Evolutionary conservation across 441 rosid genomes (phyloP).

Genomic region (Brassica hybrid): DNA sequence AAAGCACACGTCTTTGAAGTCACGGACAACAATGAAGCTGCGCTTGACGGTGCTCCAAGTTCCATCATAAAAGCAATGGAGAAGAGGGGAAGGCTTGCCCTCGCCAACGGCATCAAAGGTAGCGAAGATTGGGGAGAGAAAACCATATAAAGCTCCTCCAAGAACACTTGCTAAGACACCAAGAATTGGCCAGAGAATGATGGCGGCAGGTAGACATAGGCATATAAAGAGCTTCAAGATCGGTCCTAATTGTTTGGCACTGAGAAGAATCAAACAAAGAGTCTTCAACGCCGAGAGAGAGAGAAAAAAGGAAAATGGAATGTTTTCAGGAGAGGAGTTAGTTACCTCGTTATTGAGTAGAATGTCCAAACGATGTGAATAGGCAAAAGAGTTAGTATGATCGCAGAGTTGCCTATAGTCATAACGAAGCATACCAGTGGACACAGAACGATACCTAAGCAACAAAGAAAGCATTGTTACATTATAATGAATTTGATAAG

Average conservation of each 20-base stretch:
- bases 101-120: constrained; percentile 94
- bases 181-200: constrained; percentile 59
- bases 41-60: constrained; percentile 69
- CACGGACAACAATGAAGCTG: constrained; percentile 67
- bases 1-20: constrained; percentile 69
- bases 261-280: constrained; percentile 42
- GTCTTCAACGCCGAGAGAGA: background rate
- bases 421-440: constrained; percentile 66
- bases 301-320: background rate
- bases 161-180: constrained; percentile 64
- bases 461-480: background rate
- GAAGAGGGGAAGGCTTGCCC: constrained; percentile 58
- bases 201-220: constrained; percentile 54
- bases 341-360: constrained; percentile 34
- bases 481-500: constrained; percentile 2
- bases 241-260: constrained; percentile 71
- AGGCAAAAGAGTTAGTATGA: constrained; percentile 28
- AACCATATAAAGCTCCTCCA: constrained; percentile 69
- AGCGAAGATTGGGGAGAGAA: constrained; percentile 79
- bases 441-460: constrained; percentile 69
- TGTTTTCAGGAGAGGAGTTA: background rate
- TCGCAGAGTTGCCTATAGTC: constrained; percentile 48
- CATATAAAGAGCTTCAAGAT: constrained; percentile 67
- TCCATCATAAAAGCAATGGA: constrained; percentile 85
- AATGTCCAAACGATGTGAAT: constrained; percentile 31